Evolutionary conservation across 2,329 filamentous ascomycete genomes (phyloP).

Genomic region (Trichophyton schoenleinii): DNA sequence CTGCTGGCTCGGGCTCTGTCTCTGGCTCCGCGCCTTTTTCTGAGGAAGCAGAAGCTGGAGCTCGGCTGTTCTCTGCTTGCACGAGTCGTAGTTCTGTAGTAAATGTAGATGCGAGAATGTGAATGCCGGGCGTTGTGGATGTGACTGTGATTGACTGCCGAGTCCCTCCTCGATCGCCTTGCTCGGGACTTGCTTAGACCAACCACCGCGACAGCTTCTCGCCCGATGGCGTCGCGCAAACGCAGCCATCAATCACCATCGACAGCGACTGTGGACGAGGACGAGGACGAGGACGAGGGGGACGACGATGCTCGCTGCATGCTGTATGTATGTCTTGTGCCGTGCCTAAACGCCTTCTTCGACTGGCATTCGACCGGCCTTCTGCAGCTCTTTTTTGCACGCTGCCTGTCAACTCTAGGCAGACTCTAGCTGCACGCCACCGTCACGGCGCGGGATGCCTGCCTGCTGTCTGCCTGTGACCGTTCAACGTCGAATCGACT

Average conservation of each 20-base stretch:
- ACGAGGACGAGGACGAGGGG: too few relatives aligned
- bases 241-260: neutral
- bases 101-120: neutral
- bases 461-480: neutral
- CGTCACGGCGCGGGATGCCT: neutral
- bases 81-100: too few relatives aligned
- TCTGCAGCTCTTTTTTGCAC: neutral
- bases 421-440: neutral
- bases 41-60: neutral
- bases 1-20: too few relatives aligned
- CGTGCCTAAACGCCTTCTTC: constrained; percentile 2
- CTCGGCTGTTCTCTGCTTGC: neutral
- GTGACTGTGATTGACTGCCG: too few relatives aligned
- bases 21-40: too few relatives aligned
- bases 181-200: neutral
- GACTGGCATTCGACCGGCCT: neutral
- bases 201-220: neutral
- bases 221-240: neutral
- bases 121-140: neutral
- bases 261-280: too few relatives aligned
- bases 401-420: too few relatives aligned
- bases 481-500: neutral
- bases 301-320: neutral
- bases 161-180: neutral
- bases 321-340: neutral